Evolutionary conservation across 2,329 filamentous ascomycete genomes (phyloP).

Genomic region (Drechmeria coniospora): DNA sequence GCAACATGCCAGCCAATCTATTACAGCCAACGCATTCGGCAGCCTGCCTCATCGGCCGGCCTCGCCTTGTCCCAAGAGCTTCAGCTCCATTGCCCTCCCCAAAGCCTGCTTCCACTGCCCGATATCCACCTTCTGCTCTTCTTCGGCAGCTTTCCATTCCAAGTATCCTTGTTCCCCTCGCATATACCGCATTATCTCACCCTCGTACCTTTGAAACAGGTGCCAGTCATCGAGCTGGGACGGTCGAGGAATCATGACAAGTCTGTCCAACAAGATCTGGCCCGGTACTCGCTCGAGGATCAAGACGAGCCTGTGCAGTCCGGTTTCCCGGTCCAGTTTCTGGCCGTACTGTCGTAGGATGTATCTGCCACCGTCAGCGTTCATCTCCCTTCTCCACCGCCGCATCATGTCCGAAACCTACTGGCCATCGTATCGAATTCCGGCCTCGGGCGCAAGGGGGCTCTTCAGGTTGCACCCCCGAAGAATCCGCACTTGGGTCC

Average conservation of each 20-base stretch:
- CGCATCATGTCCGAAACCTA: slow-evolving; percentile 20
- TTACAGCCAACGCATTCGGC: neutral
- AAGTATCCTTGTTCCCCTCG: slow-evolving; percentile 24
- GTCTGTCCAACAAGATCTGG: slow-evolving; percentile 25
- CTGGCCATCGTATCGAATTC: slow-evolving; percentile 43
- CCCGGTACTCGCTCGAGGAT: slow-evolving; percentile 27
- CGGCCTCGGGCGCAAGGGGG: slow-evolving; percentile 32
- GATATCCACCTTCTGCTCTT: slow-evolving; percentile 12
- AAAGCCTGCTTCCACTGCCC: slow-evolving; percentile 13
- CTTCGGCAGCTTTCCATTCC: slow-evolving; percentile 23
- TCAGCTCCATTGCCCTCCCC: slow-evolving; percentile 11
- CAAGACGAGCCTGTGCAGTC: slow-evolving; percentile 27
- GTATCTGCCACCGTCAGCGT: slow-evolving; percentile 22
- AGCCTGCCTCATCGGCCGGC: slow-evolving; percentile 2
- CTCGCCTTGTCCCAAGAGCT: slow-evolving; percentile 4
- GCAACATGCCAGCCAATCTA: no score
- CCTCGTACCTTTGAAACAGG: slow-evolving; percentile 31
- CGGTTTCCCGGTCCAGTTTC: slow-evolving; percentile 22
- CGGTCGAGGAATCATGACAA: slow-evolving; percentile 31
- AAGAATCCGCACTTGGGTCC: slow-evolving; percentile 34
- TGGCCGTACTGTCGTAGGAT: slow-evolving; percentile 30
- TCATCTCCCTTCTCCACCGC: neutral
- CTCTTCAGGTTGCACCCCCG: slow-evolving; percentile 35
- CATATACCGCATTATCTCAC: slow-evolving; percentile 22
- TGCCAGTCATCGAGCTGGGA: slow-evolving; percentile 42